Base-by-base conservation (phyloP, 139 green algal genomes). In the Tetradesmus obliquus region DNA sequence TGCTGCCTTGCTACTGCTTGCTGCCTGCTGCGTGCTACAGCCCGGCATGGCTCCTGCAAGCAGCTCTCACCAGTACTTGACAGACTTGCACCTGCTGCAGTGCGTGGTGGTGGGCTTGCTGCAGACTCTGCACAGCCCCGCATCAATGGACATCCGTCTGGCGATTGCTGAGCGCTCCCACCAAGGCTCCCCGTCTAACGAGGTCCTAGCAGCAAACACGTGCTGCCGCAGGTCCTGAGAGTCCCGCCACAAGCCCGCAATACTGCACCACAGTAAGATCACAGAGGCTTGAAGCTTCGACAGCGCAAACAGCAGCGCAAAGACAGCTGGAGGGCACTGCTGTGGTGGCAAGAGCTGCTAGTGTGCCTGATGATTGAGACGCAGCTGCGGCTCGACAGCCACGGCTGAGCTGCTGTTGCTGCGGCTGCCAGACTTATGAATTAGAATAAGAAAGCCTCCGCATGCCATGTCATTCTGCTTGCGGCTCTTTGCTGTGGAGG, bases 11-110 rank as follows among this genome's bases (percentile, higher is more conserved):
- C 76, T 17, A 51, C 22, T 19, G 24, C 7, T 53, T 82, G 13
- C 76, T 82, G 66, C 66, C n/a, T 24, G 66, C 17, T 76, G 17
- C 15, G n/a, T 76, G 66, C 66, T 76, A 19, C 66, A 76, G 32
- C 32, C 32, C 32, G 32, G 32, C 32, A 45, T 45, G 32, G 32
- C 32, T 45, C 32, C 32, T 45, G 32, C 32, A 45, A n/a, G 12
- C 9, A 19, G 1, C 7, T 66, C 88, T 45, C 58, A 91, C 88
- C 88, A 91, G 79, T 91, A 91, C 76, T 86, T 91, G 79, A 91
- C 79, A 5, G 79, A 51, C 88, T 91, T 91, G 88, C 88, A 91
- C 7, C 76, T 55, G 15, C 58, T 15, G 51, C 88, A 91, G 7
- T 79, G 79, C 15, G 88, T 91, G 4, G 60, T 82, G 12, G 88